A percentile compares a stretch with the other conserved stretches of the same genome.
Evolutionary conservation across 768 basidiomycete genomes (phyloP).

Genomic region (Agrocybe praecox): DNA sequence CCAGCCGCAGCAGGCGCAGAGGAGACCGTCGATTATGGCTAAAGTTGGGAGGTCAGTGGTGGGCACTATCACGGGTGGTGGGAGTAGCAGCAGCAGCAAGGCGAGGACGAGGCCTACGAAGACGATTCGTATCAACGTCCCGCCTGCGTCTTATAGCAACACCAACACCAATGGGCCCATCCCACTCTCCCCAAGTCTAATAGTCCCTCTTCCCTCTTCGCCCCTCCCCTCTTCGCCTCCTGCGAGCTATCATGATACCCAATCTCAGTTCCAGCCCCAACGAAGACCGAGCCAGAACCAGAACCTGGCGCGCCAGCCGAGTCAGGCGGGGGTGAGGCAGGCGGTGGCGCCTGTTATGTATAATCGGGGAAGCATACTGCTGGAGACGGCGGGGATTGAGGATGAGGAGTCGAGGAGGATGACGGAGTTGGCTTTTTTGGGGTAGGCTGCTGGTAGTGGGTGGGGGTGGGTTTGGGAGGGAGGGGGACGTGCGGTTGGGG

Average conservation of each 20-base stretch:
- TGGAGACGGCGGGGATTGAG: conserved; percentile 54
- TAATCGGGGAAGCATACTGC: conserved; percentile 55
- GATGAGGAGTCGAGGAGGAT: conserved; percentile 72
- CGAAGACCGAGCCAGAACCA: background rate
- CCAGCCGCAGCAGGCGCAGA: conserved; percentile 10
- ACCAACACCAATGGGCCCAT: no score
- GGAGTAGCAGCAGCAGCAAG: conserved; percentile 21
- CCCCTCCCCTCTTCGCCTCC: no score
- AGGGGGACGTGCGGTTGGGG: background rate
- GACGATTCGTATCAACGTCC: no score
- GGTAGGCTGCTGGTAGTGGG: no score
- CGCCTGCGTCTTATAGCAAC: no score
- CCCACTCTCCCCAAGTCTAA: no score
- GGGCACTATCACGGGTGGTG: conserved; percentile 30
- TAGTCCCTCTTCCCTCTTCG: no score
- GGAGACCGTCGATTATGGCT: conserved; percentile 28
- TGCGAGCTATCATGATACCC: no score
- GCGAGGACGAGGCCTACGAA: conserved; percentile 25
- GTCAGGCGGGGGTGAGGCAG: conserved; percentile 25
- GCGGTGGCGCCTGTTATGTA: conserved; percentile 64
- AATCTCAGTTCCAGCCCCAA: conserved; percentile 17
- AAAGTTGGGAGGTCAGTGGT: conserved; percentile 50
- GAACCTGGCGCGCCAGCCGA: background rate
- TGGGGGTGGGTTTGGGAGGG: no score
- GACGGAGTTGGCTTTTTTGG: conserved; percentile 73